A percentile compares a stretch with the other conserved stretches of the same genome.
Conservation (phyloP, 331 rosid genomes). For the Pyrus hybrid region DNA sequence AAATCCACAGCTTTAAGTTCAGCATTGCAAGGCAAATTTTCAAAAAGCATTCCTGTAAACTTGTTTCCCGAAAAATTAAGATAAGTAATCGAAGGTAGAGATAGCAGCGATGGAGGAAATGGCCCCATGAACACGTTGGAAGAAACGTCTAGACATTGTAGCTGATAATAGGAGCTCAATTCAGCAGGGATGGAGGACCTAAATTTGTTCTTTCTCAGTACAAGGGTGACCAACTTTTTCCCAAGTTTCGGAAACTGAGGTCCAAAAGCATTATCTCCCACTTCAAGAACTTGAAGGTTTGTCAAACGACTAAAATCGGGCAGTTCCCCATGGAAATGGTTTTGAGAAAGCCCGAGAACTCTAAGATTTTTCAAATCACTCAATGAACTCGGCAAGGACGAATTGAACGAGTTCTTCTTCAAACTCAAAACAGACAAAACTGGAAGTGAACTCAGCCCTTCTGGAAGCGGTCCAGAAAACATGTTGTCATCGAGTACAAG, state of each 20-base stretch:
- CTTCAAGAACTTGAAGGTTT: constrained; percentile 83
- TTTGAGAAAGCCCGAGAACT: constrained; percentile 64
- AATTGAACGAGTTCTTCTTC: constrained; percentile 58
- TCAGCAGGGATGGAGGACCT: constrained; percentile 75
- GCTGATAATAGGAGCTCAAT: constrained; percentile 55
- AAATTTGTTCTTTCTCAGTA: constrained; percentile 58
- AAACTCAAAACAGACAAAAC: constrained; percentile 64
- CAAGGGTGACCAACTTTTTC: constrained; percentile 53
- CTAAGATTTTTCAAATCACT: constrained; percentile 58
- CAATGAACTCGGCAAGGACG: constrained; percentile 57
- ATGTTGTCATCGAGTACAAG: constrained; percentile 68
- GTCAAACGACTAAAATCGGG: constrained; percentile 69
- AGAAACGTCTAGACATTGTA: constrained; percentile 54
- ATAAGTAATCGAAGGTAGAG: constrained; percentile 68
- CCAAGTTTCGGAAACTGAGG: constrained; percentile 78
- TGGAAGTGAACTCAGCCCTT: constrained; percentile 46
- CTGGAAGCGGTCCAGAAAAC: constrained; percentile 52
- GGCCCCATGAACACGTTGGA: constrained; percentile 73
- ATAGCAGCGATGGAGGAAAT: constrained; percentile 51
- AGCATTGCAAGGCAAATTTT: constrained; percentile 61
- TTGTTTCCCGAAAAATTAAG: constrained; percentile 69
- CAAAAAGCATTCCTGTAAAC: constrained; percentile 73
- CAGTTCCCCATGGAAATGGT: constrained; percentile 58
- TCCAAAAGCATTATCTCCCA: constrained; percentile 75
- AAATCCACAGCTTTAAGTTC: constrained; percentile 68